These are phyloP conservation scores for Phyllosticta capitalensis DNA, from an alignment of 2,329 filamentous ascomycete genomes.

Conservation along the genomic window DNA sequence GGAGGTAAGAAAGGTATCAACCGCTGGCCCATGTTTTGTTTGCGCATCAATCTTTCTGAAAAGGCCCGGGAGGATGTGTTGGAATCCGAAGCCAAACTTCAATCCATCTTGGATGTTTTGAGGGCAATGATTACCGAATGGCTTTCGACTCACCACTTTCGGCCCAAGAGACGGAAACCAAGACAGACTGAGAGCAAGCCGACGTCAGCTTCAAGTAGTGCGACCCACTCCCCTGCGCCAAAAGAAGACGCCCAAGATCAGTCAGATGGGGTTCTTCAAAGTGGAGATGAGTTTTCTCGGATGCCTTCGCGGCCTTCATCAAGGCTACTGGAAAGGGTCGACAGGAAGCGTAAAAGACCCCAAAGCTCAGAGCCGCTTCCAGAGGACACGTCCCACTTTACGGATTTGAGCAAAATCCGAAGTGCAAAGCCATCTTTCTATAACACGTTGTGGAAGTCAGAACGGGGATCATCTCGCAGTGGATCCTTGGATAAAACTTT, in stretches of 20 bases:
- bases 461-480: not conserved
- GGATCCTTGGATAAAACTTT: not conserved
- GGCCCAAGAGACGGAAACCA: constrained; percentile 35
- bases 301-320: too few species aligned
- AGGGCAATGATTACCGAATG: constrained; percentile 63
- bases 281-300: not conserved
- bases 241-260: not conserved
- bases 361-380: too few species aligned
- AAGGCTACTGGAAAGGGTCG: not conserved
- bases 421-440: constrained; percentile 28
- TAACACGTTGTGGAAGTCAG: constrained; percentile 16
- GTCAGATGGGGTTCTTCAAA: not conserved
- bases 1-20: constrained; percentile 57
- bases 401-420: constrained; percentile 36
- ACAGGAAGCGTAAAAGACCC: not conserved
- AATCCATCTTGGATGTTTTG: constrained; percentile 54
- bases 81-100: constrained; percentile 31
- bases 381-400: constrained; percentile 1
- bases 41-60: constrained; percentile 40
- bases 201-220: constrained; percentile 1
- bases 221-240: not conserved
- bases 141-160: constrained; percentile 61
- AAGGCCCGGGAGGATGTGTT: constrained; percentile 16
- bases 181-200: constrained; percentile 1
- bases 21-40: constrained; percentile 79